Percentiles rank a stretch among this genome's conserved stretches.
phyloP scores from a whole-genome alignment of 495 filamentous ascomycete species.

The Neurospora hispaniola region DNA sequence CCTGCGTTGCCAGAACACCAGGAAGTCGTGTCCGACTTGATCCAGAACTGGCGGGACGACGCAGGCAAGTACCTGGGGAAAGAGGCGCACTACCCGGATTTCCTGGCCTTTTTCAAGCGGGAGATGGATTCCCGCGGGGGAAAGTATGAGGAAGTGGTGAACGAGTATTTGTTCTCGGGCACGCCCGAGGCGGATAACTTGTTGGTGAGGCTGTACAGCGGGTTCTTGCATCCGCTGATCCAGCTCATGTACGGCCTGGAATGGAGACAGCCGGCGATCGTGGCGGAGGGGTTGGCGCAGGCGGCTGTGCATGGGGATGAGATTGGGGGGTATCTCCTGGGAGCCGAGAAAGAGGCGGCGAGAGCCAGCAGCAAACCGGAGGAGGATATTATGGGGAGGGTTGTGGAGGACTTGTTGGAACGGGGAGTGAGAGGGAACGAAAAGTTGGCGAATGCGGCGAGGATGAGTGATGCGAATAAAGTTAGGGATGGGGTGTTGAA shows the following conservation, averaged over 20 bases:
- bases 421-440: constrained; percentile 41
- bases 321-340: constrained; percentile 39
- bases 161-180: constrained; percentile 55
- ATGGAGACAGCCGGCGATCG: constrained; percentile 67
- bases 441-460: constrained; percentile 40
- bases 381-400: constrained; percentile 26
- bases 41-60: constrained; percentile 34
- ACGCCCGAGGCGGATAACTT: constrained; percentile 9
- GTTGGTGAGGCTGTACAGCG: constrained; percentile 27
- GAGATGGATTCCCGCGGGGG: constrained; percentile 57
- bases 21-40: constrained; percentile 33
- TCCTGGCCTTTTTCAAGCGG: constrained; percentile 58
- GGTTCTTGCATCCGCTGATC: constrained; percentile 72
- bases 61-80: constrained; percentile 41
- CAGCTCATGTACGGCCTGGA: constrained; percentile 79
- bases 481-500: constrained; percentile 54
- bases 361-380: constrained; percentile 19
- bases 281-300: constrained; percentile 73
- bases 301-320: constrained; percentile 50
- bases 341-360: constrained; percentile 38
- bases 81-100: constrained; percentile 52
- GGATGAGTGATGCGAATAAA: constrained; percentile 48
- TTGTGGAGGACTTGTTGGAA: constrained; percentile 47
- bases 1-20: constrained; percentile 30
- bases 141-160: constrained; percentile 47